Percentiles rank a stretch among this genome's conserved stretches.
phyloP scores from a whole-genome alignment of 768 basidiomycete species.

The Tricholoma matsutake region DNA sequence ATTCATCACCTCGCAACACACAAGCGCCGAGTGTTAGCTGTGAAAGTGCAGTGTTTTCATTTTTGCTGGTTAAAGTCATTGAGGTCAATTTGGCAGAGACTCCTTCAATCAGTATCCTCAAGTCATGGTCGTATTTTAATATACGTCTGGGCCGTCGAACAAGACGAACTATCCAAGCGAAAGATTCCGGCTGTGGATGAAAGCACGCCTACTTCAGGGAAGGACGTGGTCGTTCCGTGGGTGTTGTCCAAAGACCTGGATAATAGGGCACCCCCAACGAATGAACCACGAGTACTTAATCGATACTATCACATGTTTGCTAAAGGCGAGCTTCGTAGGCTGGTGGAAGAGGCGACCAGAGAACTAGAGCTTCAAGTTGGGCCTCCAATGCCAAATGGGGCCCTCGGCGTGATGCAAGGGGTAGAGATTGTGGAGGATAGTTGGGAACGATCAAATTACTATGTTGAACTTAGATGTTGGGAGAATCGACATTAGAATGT shows the following conservation, averaged over 20 bases:
- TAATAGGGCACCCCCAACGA: constrained; percentile 15
- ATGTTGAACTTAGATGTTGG: constrained; percentile 75
- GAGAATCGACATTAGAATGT: constrained; percentile 10
- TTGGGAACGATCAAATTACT: constrained; percentile 90
- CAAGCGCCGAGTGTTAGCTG: constrained; percentile 64
- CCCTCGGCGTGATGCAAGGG: constrained; percentile 35
- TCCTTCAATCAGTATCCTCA: constrained; percentile 64
- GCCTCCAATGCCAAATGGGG: constrained; percentile 11
- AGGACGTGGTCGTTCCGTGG: constrained; percentile 93
- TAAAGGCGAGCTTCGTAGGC: constrained; percentile 65
- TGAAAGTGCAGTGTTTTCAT: constrained; percentile 53
- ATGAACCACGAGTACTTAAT: constrained; percentile 55
- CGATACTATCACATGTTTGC: constrained; percentile 98
- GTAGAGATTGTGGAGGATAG: constrained; percentile 70
- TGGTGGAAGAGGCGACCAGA: constrained; percentile 62
- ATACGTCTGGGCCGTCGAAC: constrained; percentile 97
- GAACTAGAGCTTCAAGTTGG: constrained; percentile 56
- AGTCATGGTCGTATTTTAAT: constrained; percentile 77
- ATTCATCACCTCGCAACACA: constrained; percentile 92
- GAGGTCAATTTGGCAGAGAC: constrained; percentile 37
- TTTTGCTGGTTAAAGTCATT: background rate
- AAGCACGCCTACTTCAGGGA: constrained; percentile 35
- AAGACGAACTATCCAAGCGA: constrained; percentile 82
- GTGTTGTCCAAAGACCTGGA: constrained; percentile 45
- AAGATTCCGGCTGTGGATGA: constrained; percentile 42